These are phyloP conservation scores for Aspergillus cejpii DNA, from an alignment of 2,329 filamentous ascomycete species.

Conservation along the genomic window DNA sequence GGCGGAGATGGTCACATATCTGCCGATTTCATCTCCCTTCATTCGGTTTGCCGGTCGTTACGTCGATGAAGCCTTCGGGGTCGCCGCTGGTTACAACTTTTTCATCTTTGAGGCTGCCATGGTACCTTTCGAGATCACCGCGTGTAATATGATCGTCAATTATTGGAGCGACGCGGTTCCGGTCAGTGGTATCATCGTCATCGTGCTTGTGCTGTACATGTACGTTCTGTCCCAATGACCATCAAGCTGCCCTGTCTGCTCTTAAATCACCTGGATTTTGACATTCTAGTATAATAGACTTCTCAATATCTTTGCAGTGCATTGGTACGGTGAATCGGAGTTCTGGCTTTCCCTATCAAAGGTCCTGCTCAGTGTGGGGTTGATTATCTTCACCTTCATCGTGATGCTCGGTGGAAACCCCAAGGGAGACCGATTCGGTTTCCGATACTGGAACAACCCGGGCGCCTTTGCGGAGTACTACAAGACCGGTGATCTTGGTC, in stretches of 20 bases:
- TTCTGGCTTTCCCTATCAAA: conserved; percentile 69
- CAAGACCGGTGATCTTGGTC: conserved; percentile 58
- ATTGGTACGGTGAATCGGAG: conserved; percentile 70
- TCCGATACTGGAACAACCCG: conserved; percentile 60
- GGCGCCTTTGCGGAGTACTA: conserved; percentile 65
- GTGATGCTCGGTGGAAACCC: conserved; percentile 80
- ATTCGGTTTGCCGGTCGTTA: conserved; percentile 44
- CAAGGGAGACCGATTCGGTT: conserved; percentile 62
- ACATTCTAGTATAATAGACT: conserved; percentile 12
- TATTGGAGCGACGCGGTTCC: conserved; percentile 47
- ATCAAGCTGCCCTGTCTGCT: not conserved
- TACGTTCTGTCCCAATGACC: conserved; percentile 17
- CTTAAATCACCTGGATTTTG: not conserved
- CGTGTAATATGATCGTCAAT: conserved; percentile 45
- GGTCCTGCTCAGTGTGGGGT: conserved; percentile 62
- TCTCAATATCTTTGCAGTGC: conserved; percentile 65
- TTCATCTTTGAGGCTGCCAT: conserved; percentile 48
- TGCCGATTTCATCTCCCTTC: conserved; percentile 44
- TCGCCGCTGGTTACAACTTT: conserved; percentile 47
- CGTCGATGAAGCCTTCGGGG: conserved; percentile 45
- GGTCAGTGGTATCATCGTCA: conserved; percentile 42
- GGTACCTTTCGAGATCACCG: conserved; percentile 49
- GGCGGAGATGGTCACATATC: conserved; percentile 48
- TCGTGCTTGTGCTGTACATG: conserved; percentile 42
- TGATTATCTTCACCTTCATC: conserved; percentile 72